Conservation (phyloP, 345 rosid genomes). For the Erodium maritimum region DNA sequence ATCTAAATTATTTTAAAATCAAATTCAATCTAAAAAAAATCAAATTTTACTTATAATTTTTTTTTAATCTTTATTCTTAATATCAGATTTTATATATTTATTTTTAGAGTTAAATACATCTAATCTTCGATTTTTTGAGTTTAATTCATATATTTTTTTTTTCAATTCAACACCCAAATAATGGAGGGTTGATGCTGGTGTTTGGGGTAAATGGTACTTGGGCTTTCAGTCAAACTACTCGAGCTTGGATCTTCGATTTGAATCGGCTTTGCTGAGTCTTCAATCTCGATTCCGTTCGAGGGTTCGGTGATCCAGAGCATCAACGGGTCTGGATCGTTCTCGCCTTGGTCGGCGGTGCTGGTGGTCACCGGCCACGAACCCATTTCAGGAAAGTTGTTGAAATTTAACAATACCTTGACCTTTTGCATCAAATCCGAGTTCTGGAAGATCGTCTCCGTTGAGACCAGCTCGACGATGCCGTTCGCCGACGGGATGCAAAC, state of each 20-base stretch:
- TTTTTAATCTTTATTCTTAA: too few relatives aligned
- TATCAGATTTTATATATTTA: too few relatives aligned
- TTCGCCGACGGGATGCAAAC: too few relatives aligned
- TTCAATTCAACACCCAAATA: too few relatives aligned
- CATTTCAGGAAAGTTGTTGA: constrained; percentile 26
- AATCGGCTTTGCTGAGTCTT: constrained; percentile 19
- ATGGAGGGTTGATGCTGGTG: constrained; percentile 22
- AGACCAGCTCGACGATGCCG: constrained; percentile 80
- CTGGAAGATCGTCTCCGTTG: constrained; percentile 52
- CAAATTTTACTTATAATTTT: too few relatives aligned
- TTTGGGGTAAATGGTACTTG: constrained; percentile 13
- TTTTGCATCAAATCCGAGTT: constrained; percentile 59
- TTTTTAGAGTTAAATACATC: too few relatives aligned
- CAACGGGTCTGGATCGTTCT: constrained; percentile 64
- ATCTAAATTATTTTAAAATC: too few relatives aligned
- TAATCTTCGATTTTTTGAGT: too few relatives aligned
- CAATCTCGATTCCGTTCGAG: constrained; percentile 24
- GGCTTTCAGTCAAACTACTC: constrained; percentile 37
- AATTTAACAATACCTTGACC: constrained; percentile 49
- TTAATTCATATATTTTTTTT: too few relatives aligned
- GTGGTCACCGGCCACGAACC: too few relatives aligned
- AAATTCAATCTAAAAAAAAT: too few relatives aligned
- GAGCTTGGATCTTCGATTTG: constrained; percentile 32
- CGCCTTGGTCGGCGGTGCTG: constrained; percentile 81
- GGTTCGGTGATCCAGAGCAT: constrained; percentile 63